Evolutionary conservation across 495 filamentous ascomycete species (phyloP), one percentile per base, ranked within the genome.

Genomic region (Trichoderma reesei): DNA sequence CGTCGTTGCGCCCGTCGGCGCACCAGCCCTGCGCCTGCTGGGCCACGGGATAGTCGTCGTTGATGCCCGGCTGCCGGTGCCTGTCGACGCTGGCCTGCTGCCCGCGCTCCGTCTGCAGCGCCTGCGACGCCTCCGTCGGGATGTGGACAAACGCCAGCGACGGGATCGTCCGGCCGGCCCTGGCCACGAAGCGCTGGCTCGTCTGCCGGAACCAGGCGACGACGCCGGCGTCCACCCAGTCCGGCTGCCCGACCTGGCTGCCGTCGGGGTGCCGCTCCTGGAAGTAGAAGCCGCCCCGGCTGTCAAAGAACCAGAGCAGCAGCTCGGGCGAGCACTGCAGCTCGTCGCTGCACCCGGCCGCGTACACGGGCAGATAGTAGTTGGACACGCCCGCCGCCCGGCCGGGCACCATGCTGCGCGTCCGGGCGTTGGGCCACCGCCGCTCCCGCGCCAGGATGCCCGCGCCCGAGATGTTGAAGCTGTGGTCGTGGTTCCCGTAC

Each of bases 271-370:
- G 67, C 8, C 70, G 69, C 16, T 79, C 72, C 51, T 85, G 81
- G 67, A 79, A 85, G 34, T 74, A 67, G 56, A 76, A 77, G 0
- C 89, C 88, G 42, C 88, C 88, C 41, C 80, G 79, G 62, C 79
- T 83, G 70, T 92, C 89, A 68, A 92, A 91, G 75, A 91, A 91
- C 86, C 86, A 92, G 38, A 91, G 78, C 3, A 92, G 66, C 13
- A 87, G 73, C 13, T 72, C 72, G 0, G 74, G 72, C 10, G 63
- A 39, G 42, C 14, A 4, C 14, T 39, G 41, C 3, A 7, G 0
- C 54, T 65, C 33, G 42, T n/a, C n/a, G n/a, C n/a, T 33, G 63
- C 76, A 77, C 16, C 54, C 62, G n/a, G 63, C 34, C 0, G 67
- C 65, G 46, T 78, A 78, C 7, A 80, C 76, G 2, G 74, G 76